phyloP scores from a whole-genome alignment of 164 flowering plant genomes.

The Chimonanthus praecox region DNA sequence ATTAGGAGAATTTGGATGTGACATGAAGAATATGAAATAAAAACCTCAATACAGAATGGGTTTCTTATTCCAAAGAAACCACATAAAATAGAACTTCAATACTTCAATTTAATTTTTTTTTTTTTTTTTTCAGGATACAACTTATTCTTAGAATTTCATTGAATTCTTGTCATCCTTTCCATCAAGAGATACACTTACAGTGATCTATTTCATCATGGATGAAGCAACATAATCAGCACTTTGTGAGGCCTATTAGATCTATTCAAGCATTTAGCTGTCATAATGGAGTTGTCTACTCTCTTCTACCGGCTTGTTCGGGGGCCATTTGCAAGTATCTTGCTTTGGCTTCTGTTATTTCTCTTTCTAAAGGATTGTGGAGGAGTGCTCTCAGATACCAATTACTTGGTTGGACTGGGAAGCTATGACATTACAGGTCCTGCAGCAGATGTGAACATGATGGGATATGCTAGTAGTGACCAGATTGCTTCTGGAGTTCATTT shows the following conservation, averaged over 20 bases:
- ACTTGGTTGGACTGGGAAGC: slow-evolving; percentile 75
- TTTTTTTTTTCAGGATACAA: no score
- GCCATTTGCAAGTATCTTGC: slow-evolving; percentile 12
- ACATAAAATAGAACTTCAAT: no score
- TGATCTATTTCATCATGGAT: not conserved
- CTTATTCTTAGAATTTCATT: no score
- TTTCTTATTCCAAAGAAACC: no score
- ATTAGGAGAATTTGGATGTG: no score
- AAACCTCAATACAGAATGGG: no score
- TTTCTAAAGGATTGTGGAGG: slow-evolving; percentile 16
- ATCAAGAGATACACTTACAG: not conserved
- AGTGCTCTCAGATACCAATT: slow-evolving; percentile 37
- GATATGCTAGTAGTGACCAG: slow-evolving; percentile 88
- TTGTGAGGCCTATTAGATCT: not conserved
- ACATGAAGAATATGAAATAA: no score
- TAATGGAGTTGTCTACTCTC: slow-evolving; percentile 24
- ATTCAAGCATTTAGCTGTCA: not conserved
- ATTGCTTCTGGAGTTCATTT: slow-evolving; percentile 84
- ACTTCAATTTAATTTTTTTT: no score
- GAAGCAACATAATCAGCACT: not conserved
- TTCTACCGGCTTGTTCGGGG: slow-evolving; percentile 12
- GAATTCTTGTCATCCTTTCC: not conserved
- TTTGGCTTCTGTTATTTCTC: slow-evolving; percentile 28
- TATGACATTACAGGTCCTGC: slow-evolving; percentile 89
- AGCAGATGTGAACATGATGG: slow-evolving; percentile 98